Conservation (phyloP, 2,329 filamentous ascomycete species). For the Arthrobotrys sinensis region DNA sequence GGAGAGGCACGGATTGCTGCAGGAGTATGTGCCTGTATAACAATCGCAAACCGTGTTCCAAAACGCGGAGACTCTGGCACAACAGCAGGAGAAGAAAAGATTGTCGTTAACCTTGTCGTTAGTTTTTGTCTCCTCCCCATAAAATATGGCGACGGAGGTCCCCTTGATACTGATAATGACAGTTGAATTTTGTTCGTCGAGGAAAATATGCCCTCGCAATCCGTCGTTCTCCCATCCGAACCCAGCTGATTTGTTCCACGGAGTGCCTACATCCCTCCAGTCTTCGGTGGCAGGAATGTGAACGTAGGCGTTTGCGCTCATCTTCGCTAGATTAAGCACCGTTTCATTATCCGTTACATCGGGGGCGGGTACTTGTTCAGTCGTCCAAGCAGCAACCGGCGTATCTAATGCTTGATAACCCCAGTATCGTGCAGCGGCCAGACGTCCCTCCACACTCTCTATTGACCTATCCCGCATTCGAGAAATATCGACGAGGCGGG, state of each 20-base stretch:
- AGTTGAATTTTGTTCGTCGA: constrained; percentile 86
- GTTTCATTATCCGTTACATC: constrained; percentile 89
- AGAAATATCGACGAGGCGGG: constrained; percentile 79
- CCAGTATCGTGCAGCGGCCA: constrained; percentile 79
- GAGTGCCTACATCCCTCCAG: constrained; percentile 84
- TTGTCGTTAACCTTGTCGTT: constrained; percentile 99
- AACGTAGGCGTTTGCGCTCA: constrained; percentile 92
- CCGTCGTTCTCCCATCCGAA: constrained; percentile 96
- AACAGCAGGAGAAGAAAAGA: constrained; percentile 97
- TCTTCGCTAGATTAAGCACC: constrained; percentile 85
- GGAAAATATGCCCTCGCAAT: constrained; percentile 91
- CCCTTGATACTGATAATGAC: constrained; percentile 94
- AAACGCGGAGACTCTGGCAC: constrained; percentile 72
- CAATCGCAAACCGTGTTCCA: constrained; percentile 96
- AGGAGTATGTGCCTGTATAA: constrained; percentile 86
- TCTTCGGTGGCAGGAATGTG: constrained; percentile 79
- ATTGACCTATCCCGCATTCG: constrained; percentile 84
- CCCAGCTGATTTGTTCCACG: constrained; percentile 87
- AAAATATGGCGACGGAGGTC: constrained; percentile 89
- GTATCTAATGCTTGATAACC: constrained; percentile 78
- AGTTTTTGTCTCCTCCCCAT: constrained; percentile 95
- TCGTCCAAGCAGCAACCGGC: constrained; percentile 77
- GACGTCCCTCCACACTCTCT: constrained; percentile 82
- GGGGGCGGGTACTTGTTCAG: constrained; percentile 83
- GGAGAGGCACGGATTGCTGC: constrained; percentile 90